phyloP scores from a whole-genome alignment of 495 filamentous ascomycete genomes.

The Lentithecium fluviatile region DNA sequence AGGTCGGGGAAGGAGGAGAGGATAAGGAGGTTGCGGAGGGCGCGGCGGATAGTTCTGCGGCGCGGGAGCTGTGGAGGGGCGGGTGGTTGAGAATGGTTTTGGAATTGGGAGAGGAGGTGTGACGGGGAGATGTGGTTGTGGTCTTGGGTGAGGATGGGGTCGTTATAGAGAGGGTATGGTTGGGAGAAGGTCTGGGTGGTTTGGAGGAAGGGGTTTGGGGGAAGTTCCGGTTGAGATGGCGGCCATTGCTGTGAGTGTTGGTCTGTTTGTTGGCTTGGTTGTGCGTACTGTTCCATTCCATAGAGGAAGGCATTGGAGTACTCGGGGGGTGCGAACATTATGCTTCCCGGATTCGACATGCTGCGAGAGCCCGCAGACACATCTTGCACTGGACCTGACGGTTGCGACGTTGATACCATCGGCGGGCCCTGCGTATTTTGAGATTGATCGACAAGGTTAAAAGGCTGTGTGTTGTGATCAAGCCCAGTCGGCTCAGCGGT shows the following conservation, averaged over 20 bases:
- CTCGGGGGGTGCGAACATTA: conserved; percentile 23
- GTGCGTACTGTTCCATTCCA: conserved; percentile 41
- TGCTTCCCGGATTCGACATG: conserved; percentile 15
- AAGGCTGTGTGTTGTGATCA: not conserved
- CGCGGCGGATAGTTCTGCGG: conserved; percentile 23
- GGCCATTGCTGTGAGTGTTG: not conserved
- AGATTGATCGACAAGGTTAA: not conserved
- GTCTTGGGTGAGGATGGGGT: conserved; percentile 22
- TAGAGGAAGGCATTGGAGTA: conserved; percentile 36
- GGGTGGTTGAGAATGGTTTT: conserved; percentile 2
- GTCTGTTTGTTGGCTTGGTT: not conserved
- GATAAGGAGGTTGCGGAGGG: conserved; percentile 37
- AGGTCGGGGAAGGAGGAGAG: conserved; percentile 30
- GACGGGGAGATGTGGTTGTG: conserved; percentile 12
- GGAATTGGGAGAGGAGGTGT: conserved; percentile 14
- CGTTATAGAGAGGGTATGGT: conserved; percentile 9
- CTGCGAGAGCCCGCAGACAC: conserved; percentile 3
- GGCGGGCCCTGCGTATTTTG: not conserved
- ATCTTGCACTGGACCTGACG: not conserved
- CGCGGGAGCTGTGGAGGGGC: conserved; percentile 21
- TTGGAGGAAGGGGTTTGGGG: not conserved
- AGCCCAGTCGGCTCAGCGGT: not conserved
- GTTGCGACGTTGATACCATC: not conserved
- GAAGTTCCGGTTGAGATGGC: not conserved
- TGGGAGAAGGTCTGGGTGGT: conserved; percentile 11